phyloP scores from a whole-genome alignment of 1,139 yeast genomes.

The Saccharomyces uvarum region DNA sequence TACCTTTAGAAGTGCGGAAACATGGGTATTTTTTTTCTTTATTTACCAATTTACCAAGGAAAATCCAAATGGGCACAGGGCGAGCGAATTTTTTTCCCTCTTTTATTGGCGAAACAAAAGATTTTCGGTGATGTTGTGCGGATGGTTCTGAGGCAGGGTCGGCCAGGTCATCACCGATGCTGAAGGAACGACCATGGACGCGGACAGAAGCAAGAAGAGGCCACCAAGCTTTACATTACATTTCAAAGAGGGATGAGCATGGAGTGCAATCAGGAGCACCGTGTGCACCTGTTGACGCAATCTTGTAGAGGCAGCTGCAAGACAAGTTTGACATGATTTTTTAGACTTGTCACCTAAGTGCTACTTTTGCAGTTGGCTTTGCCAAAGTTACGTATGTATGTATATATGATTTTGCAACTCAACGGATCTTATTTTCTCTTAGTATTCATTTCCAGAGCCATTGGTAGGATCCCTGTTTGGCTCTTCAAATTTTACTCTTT shows the following conservation, averaged over 20 bases:
- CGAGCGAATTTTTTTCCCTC: neutral
- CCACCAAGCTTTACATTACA: neutral
- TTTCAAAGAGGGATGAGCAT: neutral
- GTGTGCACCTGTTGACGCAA: too few species aligned
- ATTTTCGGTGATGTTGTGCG: slow-evolving; percentile 1
- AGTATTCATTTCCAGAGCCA: neutral
- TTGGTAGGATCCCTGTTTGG: neutral
- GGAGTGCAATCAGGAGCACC: neutral
- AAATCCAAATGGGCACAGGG: neutral
- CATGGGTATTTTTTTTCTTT: neutral
- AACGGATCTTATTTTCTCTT: neutral
- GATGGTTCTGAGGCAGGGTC: neutral
- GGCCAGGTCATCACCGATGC: neutral
- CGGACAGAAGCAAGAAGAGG: neutral
- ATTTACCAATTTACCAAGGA: neutral
- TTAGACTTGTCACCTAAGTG: neutral
- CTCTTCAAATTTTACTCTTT: neutral
- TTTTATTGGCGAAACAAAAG: neutral
- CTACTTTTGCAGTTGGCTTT: too few species aligned
- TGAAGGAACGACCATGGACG: neutral
- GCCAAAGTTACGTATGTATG: too few species aligned
- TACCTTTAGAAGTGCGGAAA: neutral
- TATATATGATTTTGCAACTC: too few species aligned
- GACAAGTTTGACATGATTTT: neutral
- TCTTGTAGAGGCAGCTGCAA: neutral